Percentiles rank a stretch among this genome's conserved stretches.
Conservation (phyloP, 2,329 filamentous ascomycete species). For the Diaporthe batatas region DNA sequence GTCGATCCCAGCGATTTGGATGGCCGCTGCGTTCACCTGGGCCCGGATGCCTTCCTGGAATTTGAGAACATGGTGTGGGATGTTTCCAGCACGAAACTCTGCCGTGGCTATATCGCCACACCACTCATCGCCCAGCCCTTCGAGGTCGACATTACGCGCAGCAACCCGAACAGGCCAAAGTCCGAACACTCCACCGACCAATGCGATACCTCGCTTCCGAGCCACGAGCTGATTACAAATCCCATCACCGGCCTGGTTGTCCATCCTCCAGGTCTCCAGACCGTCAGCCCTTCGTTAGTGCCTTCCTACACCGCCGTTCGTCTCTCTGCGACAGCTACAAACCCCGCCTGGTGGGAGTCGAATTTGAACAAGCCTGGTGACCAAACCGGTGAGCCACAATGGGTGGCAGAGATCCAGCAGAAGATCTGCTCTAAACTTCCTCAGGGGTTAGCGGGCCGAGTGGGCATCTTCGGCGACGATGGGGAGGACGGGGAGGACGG, state of each 20-base stretch:
- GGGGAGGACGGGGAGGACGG: slow-evolving; percentile 47
- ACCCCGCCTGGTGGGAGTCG: slow-evolving; percentile 66
- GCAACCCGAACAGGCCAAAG: slow-evolving; percentile 41
- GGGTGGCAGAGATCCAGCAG: slow-evolving; percentile 62
- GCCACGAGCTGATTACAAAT: slow-evolving; percentile 52
- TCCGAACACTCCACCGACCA: slow-evolving; percentile 56
- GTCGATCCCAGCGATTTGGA: slow-evolving; percentile 58
- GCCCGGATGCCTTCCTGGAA: slow-evolving; percentile 66
- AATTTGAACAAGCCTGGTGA: slow-evolving; percentile 51
- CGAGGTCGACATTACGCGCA: slow-evolving; percentile 57
- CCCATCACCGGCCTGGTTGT: slow-evolving; percentile 66
- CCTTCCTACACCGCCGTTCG: slow-evolving; percentile 67
- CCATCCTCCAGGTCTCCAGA: slow-evolving; percentile 52
- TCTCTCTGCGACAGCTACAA: slow-evolving; percentile 64
- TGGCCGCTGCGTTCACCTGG: slow-evolving; percentile 64
- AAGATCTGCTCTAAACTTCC: slow-evolving; percentile 60
- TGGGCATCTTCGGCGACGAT: slow-evolving; percentile 50
- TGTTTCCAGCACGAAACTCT: slow-evolving; percentile 54
- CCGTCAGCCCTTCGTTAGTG: slow-evolving; percentile 48
- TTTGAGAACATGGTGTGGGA: slow-evolving; percentile 68
- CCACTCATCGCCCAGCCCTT: slow-evolving; percentile 65
- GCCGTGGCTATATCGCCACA: slow-evolving; percentile 67
- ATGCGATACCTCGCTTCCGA: slow-evolving; percentile 61
- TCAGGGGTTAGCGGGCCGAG: slow-evolving; percentile 58
- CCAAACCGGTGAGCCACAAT: slow-evolving; percentile 52